Evolutionary conservation across 2,329 filamentous ascomycete genomes (phyloP).

Genomic region (Aspergillus brunneoviolaceus): DNA sequence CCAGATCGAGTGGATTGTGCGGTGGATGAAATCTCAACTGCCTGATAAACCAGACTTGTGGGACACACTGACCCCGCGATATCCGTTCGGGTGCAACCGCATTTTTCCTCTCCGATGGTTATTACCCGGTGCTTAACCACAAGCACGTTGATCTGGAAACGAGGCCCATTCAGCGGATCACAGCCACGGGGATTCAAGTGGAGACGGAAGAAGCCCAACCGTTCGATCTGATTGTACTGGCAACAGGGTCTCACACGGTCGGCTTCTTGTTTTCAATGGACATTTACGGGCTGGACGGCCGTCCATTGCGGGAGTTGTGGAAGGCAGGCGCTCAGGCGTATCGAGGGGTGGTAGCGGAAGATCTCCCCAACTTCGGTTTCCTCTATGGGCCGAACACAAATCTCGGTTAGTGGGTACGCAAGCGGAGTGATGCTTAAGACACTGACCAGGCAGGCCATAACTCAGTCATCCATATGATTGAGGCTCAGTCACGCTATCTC

Average conservation of each 20-base stretch:
- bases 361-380: conserved; percentile 57
- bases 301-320: conserved; percentile 54
- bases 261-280: conserved; percentile 61
- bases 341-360: conserved; percentile 53
- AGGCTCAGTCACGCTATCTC: conserved; percentile 57
- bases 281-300: conserved; percentile 48
- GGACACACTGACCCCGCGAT: conserved; percentile 55
- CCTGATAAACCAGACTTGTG: conserved; percentile 52
- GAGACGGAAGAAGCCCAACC: conserved; percentile 42
- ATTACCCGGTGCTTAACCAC: conserved; percentile 51
- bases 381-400: conserved; percentile 61
- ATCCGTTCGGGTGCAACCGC: conserved; percentile 56
- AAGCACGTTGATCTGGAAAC: conserved; percentile 56
- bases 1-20: conserved; percentile 35
- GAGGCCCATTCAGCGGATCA: conserved; percentile 48
- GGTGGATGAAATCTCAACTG: conserved; percentile 49
- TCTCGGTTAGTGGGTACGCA: conserved; percentile 29
- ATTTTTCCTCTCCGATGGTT: conserved; percentile 58
- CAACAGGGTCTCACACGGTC: conserved; percentile 59
- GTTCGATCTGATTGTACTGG: conserved; percentile 58
- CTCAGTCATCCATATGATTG: conserved; percentile 62
- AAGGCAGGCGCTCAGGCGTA: conserved; percentile 52
- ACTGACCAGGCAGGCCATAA: conserved; percentile 47
- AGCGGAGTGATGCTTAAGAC: no score
- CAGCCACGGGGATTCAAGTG: conserved; percentile 49